phyloP scores from a whole-genome alignment of 1,284 basidiomycete genomes.

The Moesziomyces antarcticus region DNA sequence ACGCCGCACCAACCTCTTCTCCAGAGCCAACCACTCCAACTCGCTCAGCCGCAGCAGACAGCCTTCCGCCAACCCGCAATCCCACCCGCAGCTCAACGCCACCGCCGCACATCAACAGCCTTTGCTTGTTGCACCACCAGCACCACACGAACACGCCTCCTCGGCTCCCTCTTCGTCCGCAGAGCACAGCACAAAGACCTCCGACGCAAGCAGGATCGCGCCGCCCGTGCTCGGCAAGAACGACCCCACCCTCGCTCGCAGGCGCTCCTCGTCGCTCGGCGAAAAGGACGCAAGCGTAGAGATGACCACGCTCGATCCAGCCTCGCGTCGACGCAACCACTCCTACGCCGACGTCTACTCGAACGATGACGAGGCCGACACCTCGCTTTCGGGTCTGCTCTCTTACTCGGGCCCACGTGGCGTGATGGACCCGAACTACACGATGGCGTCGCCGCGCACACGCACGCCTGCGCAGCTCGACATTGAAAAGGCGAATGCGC shows the following conservation, averaged over 20 bases:
- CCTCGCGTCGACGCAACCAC: conserved; percentile 5
- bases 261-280: conserved; percentile 34
- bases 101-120: not conserved
- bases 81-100: conserved; percentile 8
- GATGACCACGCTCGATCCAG: conserved; percentile 17
- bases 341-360: conserved; percentile 1
- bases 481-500: conserved; percentile 20
- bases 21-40: conserved; percentile 26
- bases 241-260: conserved; percentile 11
- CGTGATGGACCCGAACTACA: conserved; percentile 38
- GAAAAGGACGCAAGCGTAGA: conserved; percentile 37
- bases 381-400: conserved; percentile 16
- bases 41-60: conserved; percentile 19
- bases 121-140: conserved; percentile 1
- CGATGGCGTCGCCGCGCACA: conserved; percentile 18
- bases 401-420: conserved; percentile 5
- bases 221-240: conserved; percentile 38
- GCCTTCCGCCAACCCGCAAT: conserved; percentile 3
- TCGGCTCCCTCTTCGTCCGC: conserved; percentile 26
- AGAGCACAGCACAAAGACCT: conserved; percentile 22
- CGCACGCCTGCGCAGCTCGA: conserved; percentile 23
- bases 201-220: conserved; percentile 17
- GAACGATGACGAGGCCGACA: conserved; percentile 6
- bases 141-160: conserved; percentile 1
- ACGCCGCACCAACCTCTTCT: conserved; percentile 56